These are phyloP conservation scores for Kuraishia hungarica DNA, from an alignment of 805 yeast genomes.

Conservation along the genomic window DNA sequence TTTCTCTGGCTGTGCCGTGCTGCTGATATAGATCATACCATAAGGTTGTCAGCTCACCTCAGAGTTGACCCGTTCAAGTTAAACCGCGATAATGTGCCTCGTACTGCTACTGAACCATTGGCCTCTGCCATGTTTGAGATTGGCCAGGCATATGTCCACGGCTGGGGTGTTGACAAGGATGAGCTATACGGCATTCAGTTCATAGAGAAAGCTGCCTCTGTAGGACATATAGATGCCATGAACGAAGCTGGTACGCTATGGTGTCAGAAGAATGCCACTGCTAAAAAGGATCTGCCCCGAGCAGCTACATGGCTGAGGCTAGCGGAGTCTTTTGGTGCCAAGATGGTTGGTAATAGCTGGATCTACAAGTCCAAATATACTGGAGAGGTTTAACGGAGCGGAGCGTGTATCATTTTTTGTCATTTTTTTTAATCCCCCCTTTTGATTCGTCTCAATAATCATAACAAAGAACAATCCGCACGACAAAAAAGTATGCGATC, in stretches of 20 bases:
- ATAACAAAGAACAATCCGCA: no score
- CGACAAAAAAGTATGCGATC: no score
- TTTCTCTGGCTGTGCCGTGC: slow-evolving; percentile 55
- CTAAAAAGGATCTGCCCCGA: slow-evolving; percentile 47
- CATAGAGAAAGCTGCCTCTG: slow-evolving; percentile 54
- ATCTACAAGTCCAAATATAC: slow-evolving; percentile 62
- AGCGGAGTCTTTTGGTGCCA: slow-evolving; percentile 54
- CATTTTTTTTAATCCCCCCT: neutral
- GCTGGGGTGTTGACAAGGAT: slow-evolving; percentile 47
- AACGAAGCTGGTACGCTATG: slow-evolving; percentile 62
- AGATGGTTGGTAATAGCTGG: slow-evolving; percentile 65
- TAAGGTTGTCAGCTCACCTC: neutral
- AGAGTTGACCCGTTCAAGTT: slow-evolving; percentile 26
- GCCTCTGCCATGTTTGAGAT: slow-evolving; percentile 52
- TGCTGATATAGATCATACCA: slow-evolving; percentile 22
- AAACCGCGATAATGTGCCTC: slow-evolving; percentile 20
- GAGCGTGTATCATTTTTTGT: no score
- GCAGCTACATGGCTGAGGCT: slow-evolving; percentile 68
- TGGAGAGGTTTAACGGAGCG: slow-evolving; percentile 3
- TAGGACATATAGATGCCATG: slow-evolving; percentile 66
- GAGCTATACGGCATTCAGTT: slow-evolving; percentile 49
- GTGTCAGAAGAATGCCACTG: slow-evolving; percentile 42
- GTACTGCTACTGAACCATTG: slow-evolving; percentile 30
- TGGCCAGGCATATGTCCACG: slow-evolving; percentile 48
- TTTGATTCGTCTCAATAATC: no score